Evolutionary conservation across 2,329 filamentous ascomycete genomes (phyloP), one percentile per base, ranked within the genome.

Genomic region (Nigrospora osmanthi): DNA sequence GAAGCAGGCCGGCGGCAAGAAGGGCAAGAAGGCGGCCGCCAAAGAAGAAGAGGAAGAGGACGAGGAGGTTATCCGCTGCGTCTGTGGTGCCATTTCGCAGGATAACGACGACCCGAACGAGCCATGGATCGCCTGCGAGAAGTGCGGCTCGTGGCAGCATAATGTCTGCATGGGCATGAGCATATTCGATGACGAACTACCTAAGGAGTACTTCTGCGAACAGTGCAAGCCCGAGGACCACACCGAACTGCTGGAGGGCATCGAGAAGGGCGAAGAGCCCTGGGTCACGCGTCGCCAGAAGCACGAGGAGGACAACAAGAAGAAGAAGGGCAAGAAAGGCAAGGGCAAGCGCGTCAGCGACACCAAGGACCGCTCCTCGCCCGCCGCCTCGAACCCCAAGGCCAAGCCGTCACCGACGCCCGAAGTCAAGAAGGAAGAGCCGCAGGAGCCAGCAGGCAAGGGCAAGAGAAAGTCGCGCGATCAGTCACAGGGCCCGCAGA

Each of bases 41-140:
- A 37, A 44, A 12, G 42, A 44, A 14, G 68, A 83, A 78, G 67
- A 71, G 43, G 64, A 68, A 30, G 61, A 70, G 16, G 72, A 77
- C 41, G 75, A 83, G 47, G 85, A 89, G 58, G 76, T 91, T 52
- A 94, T 95, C 51, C 84, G 90, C 54, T 96, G 90, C 64, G 84
- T 95, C 40, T 96, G 90, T 61, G 90, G 91, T 53, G 83, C 87
- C 50, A 85, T 85, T 41, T 83, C 87, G 56, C 85, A 88, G 53
- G 85, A 89, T 49, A 87, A 89, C 54, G 86, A 93, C 55, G 47
- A 46, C 30, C 83, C 87, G 13, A 87, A 86, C 53, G 85, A 93
- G 56, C 83, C 89, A 43, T 97, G 95, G 89, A 95, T 98, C 58
- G 89, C 87, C 49, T 98, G 93, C 70, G 93, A 98, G 65, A 80